phyloP scores from a whole-genome alignment of 345 rosid genomes.

The Eucalyptus pauciflora region DNA sequence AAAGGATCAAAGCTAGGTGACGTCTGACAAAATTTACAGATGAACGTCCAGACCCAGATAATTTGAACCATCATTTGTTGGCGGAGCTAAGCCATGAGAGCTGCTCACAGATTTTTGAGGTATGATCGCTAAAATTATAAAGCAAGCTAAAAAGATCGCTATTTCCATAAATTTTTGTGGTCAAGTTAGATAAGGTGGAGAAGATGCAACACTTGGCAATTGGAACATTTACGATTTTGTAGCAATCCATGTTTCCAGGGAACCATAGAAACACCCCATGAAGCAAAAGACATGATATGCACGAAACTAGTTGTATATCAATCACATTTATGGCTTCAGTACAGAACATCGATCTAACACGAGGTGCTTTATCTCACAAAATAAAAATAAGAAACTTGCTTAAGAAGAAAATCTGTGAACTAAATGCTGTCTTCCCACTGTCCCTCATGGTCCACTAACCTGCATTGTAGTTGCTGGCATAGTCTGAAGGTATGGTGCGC shows the following conservation, averaged over 20 bases:
- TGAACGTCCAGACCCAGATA: neutral
- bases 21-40: neutral
- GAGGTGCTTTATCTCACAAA: neutral
- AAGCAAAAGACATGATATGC: neutral
- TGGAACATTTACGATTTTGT: neutral
- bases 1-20: neutral
- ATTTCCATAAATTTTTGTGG: neutral
- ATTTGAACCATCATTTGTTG: neutral
- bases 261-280: neutral
- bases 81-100: neutral
- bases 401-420: neutral
- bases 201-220: neutral
- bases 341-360: neutral
- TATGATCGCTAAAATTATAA: neutral
- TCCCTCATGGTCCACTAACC: slow-evolving; percentile 22
- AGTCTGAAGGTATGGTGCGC: slow-evolving; percentile 87
- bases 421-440: neutral
- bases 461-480: slow-evolving; percentile 26
- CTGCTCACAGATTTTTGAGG: neutral
- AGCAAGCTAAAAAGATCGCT: neutral
- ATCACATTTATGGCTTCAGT: neutral
- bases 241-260: neutral
- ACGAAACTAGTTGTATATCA: neutral
- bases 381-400: neutral
- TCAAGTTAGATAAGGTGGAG: neutral